A percentile compares a stretch with the other conserved stretches of the same genome.
Evolutionary conservation across 2,329 filamentous ascomycete genomes (phyloP).

Genomic region (Gaeumannomyces sp.): DNA sequence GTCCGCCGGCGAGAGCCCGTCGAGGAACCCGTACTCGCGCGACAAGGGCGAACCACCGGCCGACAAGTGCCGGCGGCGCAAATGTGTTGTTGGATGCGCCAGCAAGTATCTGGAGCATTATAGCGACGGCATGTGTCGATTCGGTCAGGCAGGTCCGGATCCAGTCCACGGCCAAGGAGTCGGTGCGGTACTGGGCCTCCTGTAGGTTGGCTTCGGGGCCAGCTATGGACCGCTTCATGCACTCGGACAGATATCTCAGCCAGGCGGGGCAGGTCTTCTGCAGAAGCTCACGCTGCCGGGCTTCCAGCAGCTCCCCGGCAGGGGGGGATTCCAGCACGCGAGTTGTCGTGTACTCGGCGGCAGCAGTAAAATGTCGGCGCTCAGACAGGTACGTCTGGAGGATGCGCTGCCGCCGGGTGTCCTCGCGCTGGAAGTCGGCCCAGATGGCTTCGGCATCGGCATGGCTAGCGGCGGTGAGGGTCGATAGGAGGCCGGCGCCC

Average conservation of each 20-base stretch:
- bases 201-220: slow-evolving; percentile 44
- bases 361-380: slow-evolving; percentile 60
- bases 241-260: slow-evolving; percentile 38
- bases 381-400: slow-evolving; percentile 67
- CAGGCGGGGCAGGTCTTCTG: slow-evolving; percentile 31
- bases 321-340: slow-evolving; percentile 33
- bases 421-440: slow-evolving; percentile 54
- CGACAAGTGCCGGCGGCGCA: slow-evolving; percentile 50
- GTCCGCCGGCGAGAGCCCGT: slow-evolving; percentile 46
- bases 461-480: slow-evolving; percentile 40
- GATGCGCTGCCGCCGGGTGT: slow-evolving; percentile 60
- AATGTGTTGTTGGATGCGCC: slow-evolving; percentile 43
- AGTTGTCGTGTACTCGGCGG: slow-evolving; percentile 49
- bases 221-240: slow-evolving; percentile 42
- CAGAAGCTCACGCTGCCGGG: slow-evolving; percentile 15
- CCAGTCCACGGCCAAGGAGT: slow-evolving; percentile 54
- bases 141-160: slow-evolving; percentile 60
- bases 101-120: slow-evolving; percentile 68
- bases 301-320: slow-evolving; percentile 18
- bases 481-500: slow-evolving; percentile 49
- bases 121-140: slow-evolving; percentile 63
- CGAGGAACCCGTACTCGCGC: slow-evolving; percentile 63
- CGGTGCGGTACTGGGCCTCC: slow-evolving; percentile 42
- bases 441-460: slow-evolving; percentile 49
- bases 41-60: slow-evolving; percentile 72